Base-by-base conservation (phyloP, 1,284 basidiomycete species). In the Erythrobasidium hasegawianum region DNA sequence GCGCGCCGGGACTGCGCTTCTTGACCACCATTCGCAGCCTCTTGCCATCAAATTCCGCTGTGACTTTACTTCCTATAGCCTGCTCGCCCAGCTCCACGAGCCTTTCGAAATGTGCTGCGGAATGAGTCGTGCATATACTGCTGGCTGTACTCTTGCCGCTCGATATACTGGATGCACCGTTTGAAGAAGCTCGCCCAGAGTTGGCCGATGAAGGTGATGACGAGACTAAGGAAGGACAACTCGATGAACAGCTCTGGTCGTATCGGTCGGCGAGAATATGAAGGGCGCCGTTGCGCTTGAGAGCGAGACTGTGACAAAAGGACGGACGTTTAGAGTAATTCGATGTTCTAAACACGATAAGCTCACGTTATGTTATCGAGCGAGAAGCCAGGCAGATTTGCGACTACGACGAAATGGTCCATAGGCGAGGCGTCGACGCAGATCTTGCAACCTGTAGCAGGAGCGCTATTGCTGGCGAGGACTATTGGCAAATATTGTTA, bases 281-380 rank as follows among this genome's bases (percentile, higher is more conserved):
- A 9, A 65, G 56, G 16, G 62, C 38, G 27, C 62, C 62, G 47
- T 58, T 65, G 8, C 56, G 55, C 47, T 65, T 65, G 43, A 65
- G 62, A 7, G 62, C 62, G 20, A 65, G 62, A 27, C 62, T 65
- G 56, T 33, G n/a, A 65, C 2, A 11, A 18, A 7, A 53, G 16
- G 18, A 26, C 16, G n/a, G 9, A 27, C 9, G 7, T 10, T 8
- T 53, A 3, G n/a, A 16, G 16, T 8, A 27, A 7, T 9, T 9
- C 20, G n/a, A 22, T 8, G 18, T 20, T 10, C 10, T 10, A 4
- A 11, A 9, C 16, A 14, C 4, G 38, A 29, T 20, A 7, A 1
- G 41, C 61, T 29, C 11, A 65, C 62, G 62, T 65, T 22, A 65
- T 65, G 45, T 65, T 65, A 41, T 65, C 62, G n/a, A 57, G 55